Conservation (phyloP, 352 stramenopile species). For the Aphanomyces stellatus region DNA sequence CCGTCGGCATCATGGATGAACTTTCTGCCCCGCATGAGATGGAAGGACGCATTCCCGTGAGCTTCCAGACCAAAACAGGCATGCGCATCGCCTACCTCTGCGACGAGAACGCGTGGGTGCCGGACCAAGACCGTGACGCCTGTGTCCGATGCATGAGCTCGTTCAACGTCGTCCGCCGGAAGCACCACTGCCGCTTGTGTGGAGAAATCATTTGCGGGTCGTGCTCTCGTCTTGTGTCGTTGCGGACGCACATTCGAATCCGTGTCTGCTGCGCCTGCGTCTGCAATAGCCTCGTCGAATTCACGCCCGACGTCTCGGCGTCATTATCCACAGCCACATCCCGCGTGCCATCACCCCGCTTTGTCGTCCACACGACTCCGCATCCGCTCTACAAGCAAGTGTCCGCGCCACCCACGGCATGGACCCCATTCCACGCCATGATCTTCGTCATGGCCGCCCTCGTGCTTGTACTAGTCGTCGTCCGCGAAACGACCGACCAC, state of each 20-base stretch:
- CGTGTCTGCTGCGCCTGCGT: not conserved
- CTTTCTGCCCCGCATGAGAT: no score
- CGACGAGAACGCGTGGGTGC: constrained; percentile 78
- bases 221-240: constrained; percentile 32
- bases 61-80: not conserved
- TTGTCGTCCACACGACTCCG: not conserved
- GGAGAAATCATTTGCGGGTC: constrained; percentile 81
- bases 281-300: not conserved
- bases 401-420: no score
- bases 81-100: constrained; percentile 6
- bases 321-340: not conserved
- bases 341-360: not conserved
- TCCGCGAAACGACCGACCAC: no score
- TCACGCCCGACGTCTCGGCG: not conserved
- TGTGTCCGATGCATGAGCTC: constrained; percentile 83
- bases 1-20: no score
- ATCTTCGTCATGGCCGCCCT: no score
- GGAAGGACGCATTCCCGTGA: not conserved
- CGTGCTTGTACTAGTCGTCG: no score
- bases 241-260: not conserved
- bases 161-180: constrained; percentile 83
- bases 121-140: constrained; percentile 76
- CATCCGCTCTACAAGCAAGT: constrained; percentile 5
- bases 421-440: no score
- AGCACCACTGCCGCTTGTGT: constrained; percentile 79